phyloP scores from a whole-genome alignment of 495 filamentous ascomycete species.

The Cercophora scortea region DNA sequence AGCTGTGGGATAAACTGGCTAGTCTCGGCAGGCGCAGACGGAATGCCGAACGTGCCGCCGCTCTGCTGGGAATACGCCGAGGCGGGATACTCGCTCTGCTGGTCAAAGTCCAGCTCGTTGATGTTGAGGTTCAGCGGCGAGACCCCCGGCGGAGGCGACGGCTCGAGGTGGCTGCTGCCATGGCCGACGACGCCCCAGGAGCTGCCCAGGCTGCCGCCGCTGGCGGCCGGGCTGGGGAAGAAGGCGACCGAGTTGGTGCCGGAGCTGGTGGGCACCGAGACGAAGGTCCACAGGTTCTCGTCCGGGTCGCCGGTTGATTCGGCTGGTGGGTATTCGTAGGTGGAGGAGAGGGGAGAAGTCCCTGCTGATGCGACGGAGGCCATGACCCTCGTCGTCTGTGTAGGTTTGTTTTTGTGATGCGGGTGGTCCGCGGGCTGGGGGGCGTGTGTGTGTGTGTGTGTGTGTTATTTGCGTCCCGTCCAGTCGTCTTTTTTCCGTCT shows the following conservation, averaged over 20 bases:
- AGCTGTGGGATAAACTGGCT: not conserved
- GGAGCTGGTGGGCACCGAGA: constrained; percentile 9
- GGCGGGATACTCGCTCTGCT: not conserved
- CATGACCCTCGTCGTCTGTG: constrained; percentile 7
- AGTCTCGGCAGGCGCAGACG: not conserved
- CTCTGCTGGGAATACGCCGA: constrained; percentile 17
- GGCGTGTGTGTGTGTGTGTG: too few species aligned
- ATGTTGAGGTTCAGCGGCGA: constrained; percentile 18
- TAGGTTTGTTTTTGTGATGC: too few species aligned
- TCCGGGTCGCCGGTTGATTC: constrained; percentile 8
- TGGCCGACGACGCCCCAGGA: constrained; percentile 32
- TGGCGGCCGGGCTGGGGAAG: constrained; percentile 30
- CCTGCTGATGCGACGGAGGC: constrained; percentile 19
- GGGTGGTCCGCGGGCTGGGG: too few species aligned
- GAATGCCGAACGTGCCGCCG: not conserved
- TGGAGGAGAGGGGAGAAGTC: constrained; percentile 16
- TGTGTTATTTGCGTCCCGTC: too few species aligned
- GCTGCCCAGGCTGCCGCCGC: constrained; percentile 30
- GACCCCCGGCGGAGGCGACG: constrained; percentile 16
- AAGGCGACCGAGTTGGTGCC: constrained; percentile 22
- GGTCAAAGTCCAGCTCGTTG: constrained; percentile 5
- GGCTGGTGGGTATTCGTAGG: constrained; percentile 13
- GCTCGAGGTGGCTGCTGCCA: constrained; percentile 4
- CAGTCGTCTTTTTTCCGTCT: too few species aligned
- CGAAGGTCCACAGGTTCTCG: constrained; percentile 14